Evolutionary conservation across 148 eudicot species (phyloP), one percentile per base, ranked within the genome.

Genomic region (Linanthus parryae): DNA sequence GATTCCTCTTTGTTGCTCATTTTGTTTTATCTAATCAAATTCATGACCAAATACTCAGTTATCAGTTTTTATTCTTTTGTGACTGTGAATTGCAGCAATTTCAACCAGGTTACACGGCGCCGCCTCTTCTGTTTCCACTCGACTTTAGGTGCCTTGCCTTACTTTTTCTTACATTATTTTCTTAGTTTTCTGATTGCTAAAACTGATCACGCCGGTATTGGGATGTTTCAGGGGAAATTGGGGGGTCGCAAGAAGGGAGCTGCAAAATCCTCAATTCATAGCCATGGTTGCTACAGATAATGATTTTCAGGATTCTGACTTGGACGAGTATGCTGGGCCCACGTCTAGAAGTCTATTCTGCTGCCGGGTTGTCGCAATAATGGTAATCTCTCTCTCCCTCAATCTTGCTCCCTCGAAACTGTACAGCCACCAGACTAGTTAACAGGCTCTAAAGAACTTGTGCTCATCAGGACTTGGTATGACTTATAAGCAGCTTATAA

Each of bases 81-180:
- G 30, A 4, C 8, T 31, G 30, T 15, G 30, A 1, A 9, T 27
- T 76, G 66, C 85, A 90, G 97, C 77, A 65, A 61, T 90, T 83
- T 57, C 69, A 58, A 68, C 97, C 92, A 48, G 95, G 88, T 25
- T 90, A 90, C 39, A 75, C 77, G n/a, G 97, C 97, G 50, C 97
- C 97, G 22, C 88, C 97, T 40, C 85, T 92, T 3, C 29, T 90
- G n/a, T 43, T 85, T 44, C 77, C 69, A 16, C 54, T 83, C 45
- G 85, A 4, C 40, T 29, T 36, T 25, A 29, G 24, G 43, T 54
- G 20, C 7, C 11, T 35, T 38, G 14, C 14, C 19, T 34, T 20
- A 28, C 28, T 2, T 36, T 12, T 3, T 5, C 34, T 51, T 51
- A 17, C 10, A 16, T n/a, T 19, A 20, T 39, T 54, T 20, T 21